Conservation (phyloP, 2,329 filamentous ascomycete species). For the Arthrobotrys musiformis region DNA sequence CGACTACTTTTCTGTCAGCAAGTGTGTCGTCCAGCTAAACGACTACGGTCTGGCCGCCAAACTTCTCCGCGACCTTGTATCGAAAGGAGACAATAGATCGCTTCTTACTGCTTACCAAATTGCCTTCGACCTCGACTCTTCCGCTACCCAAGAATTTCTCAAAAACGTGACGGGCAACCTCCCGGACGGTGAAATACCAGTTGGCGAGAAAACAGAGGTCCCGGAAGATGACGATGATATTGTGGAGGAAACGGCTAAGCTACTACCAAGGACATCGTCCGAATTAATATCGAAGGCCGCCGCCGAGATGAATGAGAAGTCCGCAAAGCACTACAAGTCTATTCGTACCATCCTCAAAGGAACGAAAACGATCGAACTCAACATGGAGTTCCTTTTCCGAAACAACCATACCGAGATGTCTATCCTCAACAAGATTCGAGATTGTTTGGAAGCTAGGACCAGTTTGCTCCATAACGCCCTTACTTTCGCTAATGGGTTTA, state of each 20-base stretch:
- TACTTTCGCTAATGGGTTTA: slow-evolving; percentile 97
- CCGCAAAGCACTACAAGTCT: slow-evolving; percentile 67
- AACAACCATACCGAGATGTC: slow-evolving; percentile 92
- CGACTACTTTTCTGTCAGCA: slow-evolving; percentile 97
- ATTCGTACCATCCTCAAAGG: slow-evolving; percentile 80
- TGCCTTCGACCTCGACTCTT: slow-evolving; percentile 97
- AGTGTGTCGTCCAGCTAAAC: slow-evolving; percentile 95
- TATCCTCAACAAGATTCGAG: slow-evolving; percentile 94
- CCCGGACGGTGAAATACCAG: slow-evolving; percentile 57
- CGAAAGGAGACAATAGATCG: slow-evolving; percentile 79
- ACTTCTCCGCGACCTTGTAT: slow-evolving; percentile 83
- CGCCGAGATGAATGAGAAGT: slow-evolving; percentile 53
- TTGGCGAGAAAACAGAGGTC: slow-evolving; percentile 21
- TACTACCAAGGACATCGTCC: slow-evolving; percentile 57
- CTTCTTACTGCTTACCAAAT: slow-evolving; percentile 94
- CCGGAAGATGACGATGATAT: slow-evolving; percentile 61
- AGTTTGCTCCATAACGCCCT: slow-evolving; percentile 98
- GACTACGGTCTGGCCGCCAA: slow-evolving; percentile 89
- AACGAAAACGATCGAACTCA: slow-evolving; percentile 91
- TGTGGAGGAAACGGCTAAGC: slow-evolving; percentile 68
- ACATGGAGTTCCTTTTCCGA: slow-evolving; percentile 94
- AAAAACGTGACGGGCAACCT: slow-evolving; percentile 73
- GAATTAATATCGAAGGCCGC: slow-evolving; percentile 51
- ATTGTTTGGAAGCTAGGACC: slow-evolving; percentile 93
- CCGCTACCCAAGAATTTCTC: slow-evolving; percentile 96